Evolutionary conservation across 306 rosid species (phyloP), one percentile per base, ranked within the genome.

Genomic region (Psophocarpus tetragonolobus): DNA sequence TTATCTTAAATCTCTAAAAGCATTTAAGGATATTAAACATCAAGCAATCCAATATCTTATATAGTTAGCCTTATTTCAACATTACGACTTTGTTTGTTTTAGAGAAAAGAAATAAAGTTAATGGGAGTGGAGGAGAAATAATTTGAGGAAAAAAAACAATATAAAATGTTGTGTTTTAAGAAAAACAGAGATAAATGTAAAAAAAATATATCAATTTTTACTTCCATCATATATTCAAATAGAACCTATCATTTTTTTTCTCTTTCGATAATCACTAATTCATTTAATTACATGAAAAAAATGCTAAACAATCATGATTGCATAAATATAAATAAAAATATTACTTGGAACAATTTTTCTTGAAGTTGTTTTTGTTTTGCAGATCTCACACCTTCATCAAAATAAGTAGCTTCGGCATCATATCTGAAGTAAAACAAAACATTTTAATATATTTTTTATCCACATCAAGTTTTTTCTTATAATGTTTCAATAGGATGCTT

Each of bases 361-460:
- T 90, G 89, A 65, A 93, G 93, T 83, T 90, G 95, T 84, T 83
- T 84, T 64, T 91, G 88, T 85, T 93, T 93, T 58, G 90, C 80
- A 74, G 93, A 57, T 89, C 98, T 86, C 58, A 93, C 98, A 73
- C 97, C 88, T 65, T 93, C 98, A 48, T 93, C 98, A 81, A 93
- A 93, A 86, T 87, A 93, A 48, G 81, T 87, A 72, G 92, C 98
- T 86, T 93, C 98, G 53, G 71, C 87, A 78, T 93, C 98, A 86
- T 91, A 91, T 83, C 98, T 93, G 78, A 74, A 81, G 63, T 30
- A 32, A 56, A 57, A 75, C 41, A 42, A 82, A 36, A 72, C 21
- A 48, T 24, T 27, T 74, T 26, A 81, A 77, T 68, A 58, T 3
- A 48, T 12, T 56, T 73, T 42, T 66, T 39, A 24, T 26, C 69